A percentile compares a stretch with the other conserved stretches of the same genome.
phyloP scores from a whole-genome alignment of 441 rosid genomes.

The Adansonia gregorii region DNA sequence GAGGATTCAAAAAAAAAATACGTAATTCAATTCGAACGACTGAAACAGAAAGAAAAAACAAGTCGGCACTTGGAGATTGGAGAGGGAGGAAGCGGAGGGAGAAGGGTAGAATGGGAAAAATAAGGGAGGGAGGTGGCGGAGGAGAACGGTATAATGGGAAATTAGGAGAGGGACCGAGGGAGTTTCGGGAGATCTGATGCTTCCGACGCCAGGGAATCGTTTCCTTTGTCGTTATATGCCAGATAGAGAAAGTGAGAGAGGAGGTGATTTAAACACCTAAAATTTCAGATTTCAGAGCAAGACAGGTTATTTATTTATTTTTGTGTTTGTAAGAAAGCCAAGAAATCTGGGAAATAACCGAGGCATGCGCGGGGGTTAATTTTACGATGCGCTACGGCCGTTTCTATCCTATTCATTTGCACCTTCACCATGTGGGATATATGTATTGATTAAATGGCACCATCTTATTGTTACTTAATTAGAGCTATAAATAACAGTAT shows the following conservation, averaged over 20 bases:
- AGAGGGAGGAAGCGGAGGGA: neutral
- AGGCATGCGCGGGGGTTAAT: constrained; percentile 9
- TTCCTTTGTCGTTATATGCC: neutral
- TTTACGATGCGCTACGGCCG: neutral
- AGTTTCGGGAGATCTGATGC: neutral
- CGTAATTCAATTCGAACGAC: neutral
- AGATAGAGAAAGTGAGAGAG: no score
- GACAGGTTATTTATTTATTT: no score
- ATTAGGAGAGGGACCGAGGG: no score
- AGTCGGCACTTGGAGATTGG: no score
- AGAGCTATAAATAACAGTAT: no score
- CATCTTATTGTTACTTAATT: no score
- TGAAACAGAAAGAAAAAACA: neutral
- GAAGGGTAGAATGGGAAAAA: constrained; percentile 11
- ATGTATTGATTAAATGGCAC: neutral
- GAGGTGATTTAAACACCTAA: neutral
- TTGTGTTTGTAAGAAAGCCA: neutral
- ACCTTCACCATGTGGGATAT: neutral
- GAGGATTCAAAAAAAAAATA: neutral
- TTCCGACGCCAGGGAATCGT: constrained; percentile 26
- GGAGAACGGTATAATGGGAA: no score
- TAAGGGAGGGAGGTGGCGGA: no score
- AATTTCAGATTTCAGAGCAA: neutral
- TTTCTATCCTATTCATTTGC: neutral
- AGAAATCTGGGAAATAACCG: constrained; percentile 15